Percentiles rank a stretch among this genome's conserved stretches.
phyloP scores from a whole-genome alignment of 139 green algal genomes.

The Volvox reticuliferus region DNA sequence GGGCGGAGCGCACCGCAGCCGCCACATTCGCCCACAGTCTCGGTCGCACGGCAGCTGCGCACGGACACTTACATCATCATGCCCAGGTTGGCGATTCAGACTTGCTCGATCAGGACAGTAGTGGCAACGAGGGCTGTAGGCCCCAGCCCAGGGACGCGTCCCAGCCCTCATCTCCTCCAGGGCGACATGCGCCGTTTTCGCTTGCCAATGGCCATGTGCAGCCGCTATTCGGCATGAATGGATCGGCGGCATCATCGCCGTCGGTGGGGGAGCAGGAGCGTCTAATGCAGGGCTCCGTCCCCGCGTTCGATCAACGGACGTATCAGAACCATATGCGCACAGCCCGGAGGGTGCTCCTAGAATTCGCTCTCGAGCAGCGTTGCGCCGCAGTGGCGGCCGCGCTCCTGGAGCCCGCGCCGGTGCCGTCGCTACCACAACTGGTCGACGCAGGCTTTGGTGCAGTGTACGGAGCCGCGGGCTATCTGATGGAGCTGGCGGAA shows the following conservation, averaged over 20 bases:
- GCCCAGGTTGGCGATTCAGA: background rate
- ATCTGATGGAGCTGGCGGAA: background rate
- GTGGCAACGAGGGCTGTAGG: background rate
- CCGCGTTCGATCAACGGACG: background rate
- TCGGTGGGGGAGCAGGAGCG: background rate
- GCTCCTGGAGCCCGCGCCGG: background rate
- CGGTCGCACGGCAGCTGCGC: background rate
- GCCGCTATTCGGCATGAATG: background rate
- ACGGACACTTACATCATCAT: background rate
- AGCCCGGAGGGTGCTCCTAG: background rate
- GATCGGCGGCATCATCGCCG: background rate
- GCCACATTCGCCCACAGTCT: background rate
- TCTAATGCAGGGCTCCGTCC: background rate
- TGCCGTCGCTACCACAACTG: background rate
- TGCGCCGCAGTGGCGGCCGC: background rate
- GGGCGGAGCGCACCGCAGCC: background rate
- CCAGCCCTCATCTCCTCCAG: too few relatives aligned
- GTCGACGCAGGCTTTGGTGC: background rate
- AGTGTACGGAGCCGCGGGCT: background rate
- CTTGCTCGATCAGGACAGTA: background rate
- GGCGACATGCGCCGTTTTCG: background rate
- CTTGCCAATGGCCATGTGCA: background rate
- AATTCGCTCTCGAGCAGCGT: constrained; percentile 37
- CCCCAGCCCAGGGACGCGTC: background rate
- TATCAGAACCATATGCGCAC: background rate